phyloP scores from a whole-genome alignment of 2,329 filamentous ascomycete species.

The Myriosclerotinia scirpicola region DNA sequence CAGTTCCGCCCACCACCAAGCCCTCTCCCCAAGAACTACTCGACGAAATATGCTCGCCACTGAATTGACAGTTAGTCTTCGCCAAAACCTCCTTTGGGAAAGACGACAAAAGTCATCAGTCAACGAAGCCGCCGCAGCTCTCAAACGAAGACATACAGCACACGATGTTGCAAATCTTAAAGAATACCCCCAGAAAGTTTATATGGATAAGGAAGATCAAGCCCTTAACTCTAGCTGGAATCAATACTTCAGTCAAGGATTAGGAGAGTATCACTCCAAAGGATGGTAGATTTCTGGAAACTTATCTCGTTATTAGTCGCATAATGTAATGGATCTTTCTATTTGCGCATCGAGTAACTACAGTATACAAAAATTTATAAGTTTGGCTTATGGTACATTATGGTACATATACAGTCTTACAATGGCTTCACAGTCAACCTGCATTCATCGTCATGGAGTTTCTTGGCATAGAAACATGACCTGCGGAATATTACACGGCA shows the following conservation, averaged over 20 bases:
- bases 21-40: constrained; percentile 87
- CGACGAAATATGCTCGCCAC: constrained; percentile 93
- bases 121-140: constrained; percentile 79
- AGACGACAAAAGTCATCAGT: constrained; percentile 78
- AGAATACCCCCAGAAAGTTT: constrained; percentile 70
- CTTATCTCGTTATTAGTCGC: constrained; percentile 30
- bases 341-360: constrained; percentile 30
- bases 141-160: constrained; percentile 87
- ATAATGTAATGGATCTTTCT: constrained; percentile 33
- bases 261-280: constrained; percentile 77
- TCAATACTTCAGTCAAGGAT: constrained; percentile 80
- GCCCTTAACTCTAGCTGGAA: constrained; percentile 73
- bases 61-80: constrained; percentile 88
- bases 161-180: constrained; percentile 87
- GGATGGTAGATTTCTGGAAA: constrained; percentile 63
- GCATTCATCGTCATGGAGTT: constrained; percentile 36
- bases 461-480: constrained; percentile 36
- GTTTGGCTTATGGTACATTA: constrained; percentile 33
- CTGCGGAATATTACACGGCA: constrained; percentile 28
- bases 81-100: constrained; percentile 91
- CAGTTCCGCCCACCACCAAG: constrained; percentile 59
- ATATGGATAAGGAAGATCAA: constrained; percentile 56
- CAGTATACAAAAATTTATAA: constrained; percentile 31
- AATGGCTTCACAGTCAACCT: constrained; percentile 39
- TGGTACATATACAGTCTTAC: constrained; percentile 33